phyloP scores from a whole-genome alignment of 371 early-diverging fungal species.

The Mucor lusitanicus region DNA sequence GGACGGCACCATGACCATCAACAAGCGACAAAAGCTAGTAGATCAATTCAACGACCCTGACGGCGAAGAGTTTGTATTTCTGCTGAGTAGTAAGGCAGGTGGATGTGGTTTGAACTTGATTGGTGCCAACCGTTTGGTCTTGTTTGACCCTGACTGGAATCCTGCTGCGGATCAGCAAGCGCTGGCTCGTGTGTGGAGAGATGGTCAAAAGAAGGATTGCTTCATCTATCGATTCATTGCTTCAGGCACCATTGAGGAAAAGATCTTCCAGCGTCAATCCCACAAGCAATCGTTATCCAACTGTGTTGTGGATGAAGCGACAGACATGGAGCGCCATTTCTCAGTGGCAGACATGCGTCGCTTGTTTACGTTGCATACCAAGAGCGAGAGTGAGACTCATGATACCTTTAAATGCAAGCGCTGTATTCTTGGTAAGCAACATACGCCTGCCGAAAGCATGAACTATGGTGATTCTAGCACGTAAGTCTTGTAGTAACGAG shows the following conservation, averaged over 20 bases:
- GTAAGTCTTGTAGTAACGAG: conserved; percentile 25
- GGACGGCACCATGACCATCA: conserved; percentile 91
- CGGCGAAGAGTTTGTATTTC: conserved; percentile 85
- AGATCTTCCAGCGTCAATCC: conserved; percentile 95
- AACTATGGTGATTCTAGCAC: conserved; percentile 74
- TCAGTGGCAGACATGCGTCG: conserved; percentile 87
- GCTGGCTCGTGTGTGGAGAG: conserved; percentile 95
- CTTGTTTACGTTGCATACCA: conserved; percentile 80
- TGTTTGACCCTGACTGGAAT: conserved; percentile 94
- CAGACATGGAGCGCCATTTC: conserved; percentile 91
- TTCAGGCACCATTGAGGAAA: conserved; percentile 97
- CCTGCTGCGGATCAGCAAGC: conserved; percentile 86
- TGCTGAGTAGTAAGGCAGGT: conserved; percentile 96
- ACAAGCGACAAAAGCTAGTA: conserved; percentile 91
- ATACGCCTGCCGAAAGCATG: conserved; percentile 69
- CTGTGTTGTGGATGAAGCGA: conserved; percentile 94
- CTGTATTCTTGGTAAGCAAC: conserved; percentile 82
- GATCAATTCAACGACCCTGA: conserved; percentile 94
- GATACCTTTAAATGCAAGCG: conserved; percentile 94
- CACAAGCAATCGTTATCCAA: conserved; percentile 88
- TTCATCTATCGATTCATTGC: conserved; percentile 96
- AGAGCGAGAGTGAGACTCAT: conserved; percentile 90
- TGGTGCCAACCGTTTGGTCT: conserved; percentile 93
- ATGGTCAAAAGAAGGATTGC: conserved; percentile 94
- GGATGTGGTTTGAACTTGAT: conserved; percentile 98